A percentile compares a stretch with the other conserved stretches of the same genome.
Conservation (phyloP, 2,329 filamentous ascomycete genomes). For the Dothideomycetes sp. region DNA sequence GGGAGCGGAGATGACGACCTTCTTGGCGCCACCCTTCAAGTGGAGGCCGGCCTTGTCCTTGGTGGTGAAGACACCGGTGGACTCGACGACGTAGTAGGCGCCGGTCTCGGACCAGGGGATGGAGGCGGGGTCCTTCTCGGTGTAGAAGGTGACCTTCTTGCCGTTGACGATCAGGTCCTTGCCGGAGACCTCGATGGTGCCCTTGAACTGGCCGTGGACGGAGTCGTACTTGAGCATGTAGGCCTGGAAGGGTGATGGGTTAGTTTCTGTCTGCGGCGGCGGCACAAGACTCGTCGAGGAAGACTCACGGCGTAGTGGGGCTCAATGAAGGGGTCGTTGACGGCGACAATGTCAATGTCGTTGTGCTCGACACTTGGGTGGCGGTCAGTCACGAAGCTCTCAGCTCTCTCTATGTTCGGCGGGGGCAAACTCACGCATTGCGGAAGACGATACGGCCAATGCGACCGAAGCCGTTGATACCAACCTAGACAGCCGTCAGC, state of each 20-base stretch:
- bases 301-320: conserved; percentile 86
- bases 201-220: conserved; percentile 95
- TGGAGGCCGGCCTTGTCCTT: conserved; percentile 90
- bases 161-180: conserved; percentile 78
- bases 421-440: conserved; percentile 62
- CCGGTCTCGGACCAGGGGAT: conserved; percentile 87
- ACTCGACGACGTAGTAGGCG: conserved; percentile 93
- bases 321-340: conserved; percentile 99
- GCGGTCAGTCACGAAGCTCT: conserved; percentile 17
- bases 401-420: neutral
- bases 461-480: conserved; percentile 99
- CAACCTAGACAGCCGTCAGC: conserved; percentile 56
- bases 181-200: conserved; percentile 65
- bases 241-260: conserved; percentile 47
- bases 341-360: conserved; percentile 85
- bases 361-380: conserved; percentile 62
- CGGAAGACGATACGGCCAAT: conserved; percentile 99
- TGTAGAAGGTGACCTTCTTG: conserved; percentile 93
- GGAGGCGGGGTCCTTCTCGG: conserved; percentile 75
- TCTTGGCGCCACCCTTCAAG: conserved; percentile 95
- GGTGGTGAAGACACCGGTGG: conserved; percentile 98
- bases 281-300: neutral
- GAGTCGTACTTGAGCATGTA: conserved; percentile 99
- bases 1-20: conserved; percentile 76
- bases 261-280: conserved; percentile 4